Percentiles rank a stretch among this genome's conserved stretches.
These are phyloP conservation scores for Medicago truncatula DNA, from an alignment of 306 rosid species.

Conservation along the genomic window DNA sequence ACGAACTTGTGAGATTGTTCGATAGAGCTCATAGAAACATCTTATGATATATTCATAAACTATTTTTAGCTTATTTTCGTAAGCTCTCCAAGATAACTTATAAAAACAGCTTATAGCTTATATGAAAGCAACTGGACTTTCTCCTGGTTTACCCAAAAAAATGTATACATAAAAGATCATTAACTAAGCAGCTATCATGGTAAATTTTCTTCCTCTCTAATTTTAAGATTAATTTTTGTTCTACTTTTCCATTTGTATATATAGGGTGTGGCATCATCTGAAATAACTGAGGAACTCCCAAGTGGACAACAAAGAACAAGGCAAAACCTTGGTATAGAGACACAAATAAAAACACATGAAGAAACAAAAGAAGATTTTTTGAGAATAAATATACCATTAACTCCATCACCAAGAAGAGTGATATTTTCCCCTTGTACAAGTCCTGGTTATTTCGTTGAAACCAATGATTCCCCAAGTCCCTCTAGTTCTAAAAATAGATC, in stretches of 20 bases:
- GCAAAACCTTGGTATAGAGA: slow-evolving; percentile 50
- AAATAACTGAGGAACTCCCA: slow-evolving; percentile 65
- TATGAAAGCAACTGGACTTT: not conserved
- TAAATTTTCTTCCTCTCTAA: slow-evolving; percentile 1
- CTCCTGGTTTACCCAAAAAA: too few species aligned
- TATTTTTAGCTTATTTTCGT: not conserved
- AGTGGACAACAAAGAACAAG: slow-evolving; percentile 49
- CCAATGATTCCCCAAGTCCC: slow-evolving; percentile 55
- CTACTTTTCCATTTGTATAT: not conserved
- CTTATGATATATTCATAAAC: not conserved
- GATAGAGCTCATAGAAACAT: not conserved
- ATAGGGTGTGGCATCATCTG: slow-evolving; percentile 57
- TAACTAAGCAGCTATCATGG: not conserved
- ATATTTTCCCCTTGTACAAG: slow-evolving; percentile 64
- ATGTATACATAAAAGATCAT: too few species aligned
- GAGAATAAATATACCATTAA: slow-evolving; percentile 62
- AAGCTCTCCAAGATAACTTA: not conserved
- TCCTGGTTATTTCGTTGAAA: slow-evolving; percentile 46
- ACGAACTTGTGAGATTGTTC: not conserved
- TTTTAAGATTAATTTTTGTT: not conserved
- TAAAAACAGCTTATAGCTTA: too few species aligned
- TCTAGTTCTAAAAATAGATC: slow-evolving; percentile 54
- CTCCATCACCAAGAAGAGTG: slow-evolving; percentile 69
- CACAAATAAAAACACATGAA: slow-evolving; percentile 52
- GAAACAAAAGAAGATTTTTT: slow-evolving; percentile 57